Conservation (phyloP, 768 basidiomycete genomes). For the Suillus placidus region DNA sequence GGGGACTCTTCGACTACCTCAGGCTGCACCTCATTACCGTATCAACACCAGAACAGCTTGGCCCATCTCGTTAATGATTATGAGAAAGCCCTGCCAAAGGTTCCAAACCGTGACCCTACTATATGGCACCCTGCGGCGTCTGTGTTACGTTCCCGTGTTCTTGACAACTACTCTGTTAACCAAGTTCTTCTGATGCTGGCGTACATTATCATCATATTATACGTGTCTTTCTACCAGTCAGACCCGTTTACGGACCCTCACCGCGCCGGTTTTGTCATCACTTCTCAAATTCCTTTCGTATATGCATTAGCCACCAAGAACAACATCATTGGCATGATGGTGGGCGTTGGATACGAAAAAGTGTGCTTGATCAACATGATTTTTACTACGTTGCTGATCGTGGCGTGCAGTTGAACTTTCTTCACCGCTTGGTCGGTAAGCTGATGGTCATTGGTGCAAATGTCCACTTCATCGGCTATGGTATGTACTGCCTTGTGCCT, state of each 20-base stretch:
- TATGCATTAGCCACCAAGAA: constrained; percentile 53
- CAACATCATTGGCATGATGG: constrained; percentile 41
- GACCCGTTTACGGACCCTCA: constrained; percentile 37
- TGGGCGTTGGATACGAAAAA: constrained; percentile 52
- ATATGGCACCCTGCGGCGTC: constrained; percentile 35
- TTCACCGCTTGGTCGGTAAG: constrained; percentile 57
- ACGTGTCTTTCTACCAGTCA: constrained; percentile 38
- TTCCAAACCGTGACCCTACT: constrained; percentile 17
- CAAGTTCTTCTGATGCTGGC: constrained; percentile 37
- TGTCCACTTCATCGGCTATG: constrained; percentile 44
- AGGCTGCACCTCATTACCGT: neutral
- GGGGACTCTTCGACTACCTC: constrained; percentile 25
- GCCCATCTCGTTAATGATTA: neutral
- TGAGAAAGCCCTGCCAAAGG: neutral
- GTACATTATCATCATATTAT: constrained; percentile 41
- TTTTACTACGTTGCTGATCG: neutral
- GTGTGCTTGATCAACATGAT: constrained; percentile 28
- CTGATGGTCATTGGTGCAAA: constrained; percentile 44
- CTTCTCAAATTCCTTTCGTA: constrained; percentile 49
- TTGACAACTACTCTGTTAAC: constrained; percentile 40
- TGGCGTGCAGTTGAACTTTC: constrained; percentile 46
- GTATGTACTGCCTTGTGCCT: constrained; percentile 27
- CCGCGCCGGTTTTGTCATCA: constrained; percentile 39
- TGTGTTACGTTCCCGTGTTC: constrained; percentile 36
- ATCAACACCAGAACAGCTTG: neutral